Percentiles rank a stretch among this genome's conserved stretches.
Conservation (phyloP, 2,329 filamentous ascomycete species). For the Xylariaceae sp. region DNA sequence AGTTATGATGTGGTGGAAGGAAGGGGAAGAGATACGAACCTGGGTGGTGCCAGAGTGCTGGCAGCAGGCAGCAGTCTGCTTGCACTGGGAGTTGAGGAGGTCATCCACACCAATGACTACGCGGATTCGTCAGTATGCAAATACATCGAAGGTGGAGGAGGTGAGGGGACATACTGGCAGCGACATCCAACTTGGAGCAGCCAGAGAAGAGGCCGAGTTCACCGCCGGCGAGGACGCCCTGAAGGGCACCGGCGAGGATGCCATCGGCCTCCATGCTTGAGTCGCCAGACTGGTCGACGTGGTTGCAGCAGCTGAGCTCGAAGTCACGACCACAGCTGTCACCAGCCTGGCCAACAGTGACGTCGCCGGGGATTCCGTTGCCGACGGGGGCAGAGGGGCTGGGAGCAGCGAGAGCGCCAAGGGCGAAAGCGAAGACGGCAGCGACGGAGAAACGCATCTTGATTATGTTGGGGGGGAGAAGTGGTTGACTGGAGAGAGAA, state of each 20-base stretch:
- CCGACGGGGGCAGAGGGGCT: background rate
- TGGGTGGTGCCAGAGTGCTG: conserved; percentile 28
- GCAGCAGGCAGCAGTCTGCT: conserved; percentile 32
- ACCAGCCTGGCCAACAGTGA: conserved; percentile 29
- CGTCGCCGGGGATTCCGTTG: conserved; percentile 19
- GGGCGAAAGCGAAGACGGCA: conserved; percentile 34
- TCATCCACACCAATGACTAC: conserved; percentile 27
- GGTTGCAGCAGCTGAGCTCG: conserved; percentile 33
- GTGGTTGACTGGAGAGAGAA: background rate
- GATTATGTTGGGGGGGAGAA: conserved; percentile 13
- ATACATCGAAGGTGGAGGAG: rapidly evolving
- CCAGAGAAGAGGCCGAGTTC: conserved; percentile 28
- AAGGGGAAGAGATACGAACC: conserved; percentile 18
- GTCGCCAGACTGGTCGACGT: conserved; percentile 28
- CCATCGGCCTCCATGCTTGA: conserved; percentile 22
- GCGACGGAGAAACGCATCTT: conserved; percentile 41
- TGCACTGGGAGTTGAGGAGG: conserved; percentile 30
- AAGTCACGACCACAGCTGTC: conserved; percentile 30
- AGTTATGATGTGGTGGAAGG: too few relatives aligned
- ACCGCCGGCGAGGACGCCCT: conserved; percentile 21
- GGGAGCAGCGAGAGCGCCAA: conserved; percentile 28
- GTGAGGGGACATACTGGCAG: conserved; percentile 23
- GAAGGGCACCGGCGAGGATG: conserved; percentile 26
- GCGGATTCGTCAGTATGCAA: background rate
- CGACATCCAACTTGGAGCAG: conserved; percentile 31